These are phyloP conservation scores for Nothopassalora personata DNA, from an alignment of 2,329 filamentous ascomycete species.

Conservation along the genomic window DNA sequence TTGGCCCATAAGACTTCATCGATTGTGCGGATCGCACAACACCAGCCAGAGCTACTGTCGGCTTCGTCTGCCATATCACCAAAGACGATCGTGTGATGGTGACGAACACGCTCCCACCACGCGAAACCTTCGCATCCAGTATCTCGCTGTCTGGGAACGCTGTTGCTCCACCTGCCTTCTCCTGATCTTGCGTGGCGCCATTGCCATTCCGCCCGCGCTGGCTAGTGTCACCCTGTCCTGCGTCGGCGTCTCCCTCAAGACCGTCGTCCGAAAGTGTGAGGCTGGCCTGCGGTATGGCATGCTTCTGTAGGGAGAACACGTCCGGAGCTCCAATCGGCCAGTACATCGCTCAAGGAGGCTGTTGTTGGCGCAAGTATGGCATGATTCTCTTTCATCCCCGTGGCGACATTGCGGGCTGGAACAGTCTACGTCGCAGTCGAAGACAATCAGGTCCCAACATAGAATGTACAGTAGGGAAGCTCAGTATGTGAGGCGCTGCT, in stretches of 20 bases:
- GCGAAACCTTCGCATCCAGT: conserved; percentile 68
- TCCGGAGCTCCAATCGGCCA: conserved; percentile 83
- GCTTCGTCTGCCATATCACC: conserved; percentile 95
- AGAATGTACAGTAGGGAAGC: neutral
- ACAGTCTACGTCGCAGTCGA: no score
- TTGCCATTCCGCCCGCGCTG: conserved; percentile 23
- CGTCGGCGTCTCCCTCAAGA: conserved; percentile 22
- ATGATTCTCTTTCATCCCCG: conserved; percentile 5
- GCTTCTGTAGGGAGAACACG: conserved; percentile 73
- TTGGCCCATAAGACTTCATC: conserved; percentile 75
- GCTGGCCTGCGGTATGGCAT: conserved; percentile 47
- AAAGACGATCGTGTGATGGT: conserved; percentile 80
- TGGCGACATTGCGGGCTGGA: neutral
- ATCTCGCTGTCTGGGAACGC: conserved; percentile 42
- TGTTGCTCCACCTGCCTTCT: neutral
- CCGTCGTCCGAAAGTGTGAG: conserved; percentile 58
- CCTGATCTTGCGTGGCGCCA: neutral
- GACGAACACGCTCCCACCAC: conserved; percentile 77
- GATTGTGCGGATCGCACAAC: conserved; percentile 78
- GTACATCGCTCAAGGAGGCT: conserved; percentile 59
- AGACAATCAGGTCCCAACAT: neutral
- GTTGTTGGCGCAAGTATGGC: conserved; percentile 6
- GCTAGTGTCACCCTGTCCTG: neutral
- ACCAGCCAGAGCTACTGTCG: conserved; percentile 79
- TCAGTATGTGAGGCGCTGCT: neutral